Evolutionary conservation across 179 eudicot species (phyloP), one percentile per base, ranked within the genome.

Genomic region (Camellia oleifera): DNA sequence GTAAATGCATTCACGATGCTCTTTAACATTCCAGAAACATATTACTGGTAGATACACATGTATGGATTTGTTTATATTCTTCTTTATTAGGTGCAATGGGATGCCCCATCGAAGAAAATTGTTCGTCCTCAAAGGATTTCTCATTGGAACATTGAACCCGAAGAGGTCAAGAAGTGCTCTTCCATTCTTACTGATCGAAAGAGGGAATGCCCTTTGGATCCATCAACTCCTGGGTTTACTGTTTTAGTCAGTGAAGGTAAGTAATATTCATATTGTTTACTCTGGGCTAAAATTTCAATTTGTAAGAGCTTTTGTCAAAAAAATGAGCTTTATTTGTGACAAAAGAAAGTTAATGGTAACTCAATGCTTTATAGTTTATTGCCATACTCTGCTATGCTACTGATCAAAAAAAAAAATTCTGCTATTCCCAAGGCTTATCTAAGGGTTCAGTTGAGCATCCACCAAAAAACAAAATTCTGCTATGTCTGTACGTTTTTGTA

Each of bases 101-200:
- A 78, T 58, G 74, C 42, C 57, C 15, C 20, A n/a, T 71, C 73
- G 8, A 64, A 10, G 23, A 56, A n/a, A 5, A 14, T n/a, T 5
- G 42, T 56, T 71, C 26, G 60, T n/a, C 81, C 81, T n/a, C 75
- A 78, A 9, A 73, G 75, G 74, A 81, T 82, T 42, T 82, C 81
- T 64, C 84, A 74, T 40, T 82, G 84, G 84, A 78, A 32, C 65
- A 78, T 82, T 52, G 81, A 78, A 58, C 78, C 52, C 56, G 52
- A 4, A 48, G 79, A 17, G 44, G 58, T 58, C 11, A 65, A 15
- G 56, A 66, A 53, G 44, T 23, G 13, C 8, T 46, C 14, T 72
- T 40, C 53, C 32, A 7, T 67, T 80, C 45, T 45, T 5, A 74
- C 67, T 32, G 12, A 53, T 54, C 57, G 32, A 42, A 75, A 80